These are phyloP conservation scores for Russula virescens DNA, from an alignment of 768 basidiomycete species.

Conservation along the genomic window DNA sequence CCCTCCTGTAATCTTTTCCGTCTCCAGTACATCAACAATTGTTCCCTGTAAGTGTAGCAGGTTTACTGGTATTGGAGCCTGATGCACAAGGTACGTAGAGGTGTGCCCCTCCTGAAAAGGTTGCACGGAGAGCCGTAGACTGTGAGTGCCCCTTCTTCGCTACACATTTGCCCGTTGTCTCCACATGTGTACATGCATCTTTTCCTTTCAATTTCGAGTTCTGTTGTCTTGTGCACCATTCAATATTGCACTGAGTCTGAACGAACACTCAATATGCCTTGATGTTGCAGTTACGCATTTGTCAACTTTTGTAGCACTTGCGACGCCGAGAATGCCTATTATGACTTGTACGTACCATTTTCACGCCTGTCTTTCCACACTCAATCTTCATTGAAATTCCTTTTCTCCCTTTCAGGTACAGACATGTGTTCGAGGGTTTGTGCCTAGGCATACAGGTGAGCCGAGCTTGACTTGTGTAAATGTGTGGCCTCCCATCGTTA, in stretches of 20 bases:
- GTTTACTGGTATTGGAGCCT: conserved; percentile 94
- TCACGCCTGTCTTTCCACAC: not conserved
- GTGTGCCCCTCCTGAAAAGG: conserved; percentile 88
- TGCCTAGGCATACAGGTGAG: conserved; percentile 69
- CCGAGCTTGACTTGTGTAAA: not conserved
- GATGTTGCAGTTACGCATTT: conserved; percentile 71
- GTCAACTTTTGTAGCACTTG: conserved; percentile 75
- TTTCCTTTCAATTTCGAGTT: conserved; percentile 25
- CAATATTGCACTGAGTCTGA: conserved; percentile 27
- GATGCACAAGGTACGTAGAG: conserved; percentile 87
- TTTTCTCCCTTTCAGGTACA: conserved; percentile 49
- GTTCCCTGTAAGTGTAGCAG: conserved; percentile 67
- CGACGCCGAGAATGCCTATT: conserved; percentile 82
- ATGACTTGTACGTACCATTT: conserved; percentile 55
- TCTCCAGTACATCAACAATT: conserved; percentile 68
- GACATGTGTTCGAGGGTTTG: conserved; percentile 65
- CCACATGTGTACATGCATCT: conserved; percentile 11
- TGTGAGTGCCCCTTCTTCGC: conserved; percentile 35
- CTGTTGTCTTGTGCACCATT: conserved; percentile 26
- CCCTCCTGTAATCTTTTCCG: conserved; percentile 83
- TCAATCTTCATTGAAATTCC: not conserved
- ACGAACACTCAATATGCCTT: conserved; percentile 54
- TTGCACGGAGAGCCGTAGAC: conserved; percentile 98
- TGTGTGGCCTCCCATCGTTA: conserved; percentile 55
- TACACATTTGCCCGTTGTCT: conserved; percentile 23